These are phyloP conservation scores for Aspergillus sp. DNA, from an alignment of 2,329 filamentous ascomycete genomes.

Conservation along the genomic window DNA sequence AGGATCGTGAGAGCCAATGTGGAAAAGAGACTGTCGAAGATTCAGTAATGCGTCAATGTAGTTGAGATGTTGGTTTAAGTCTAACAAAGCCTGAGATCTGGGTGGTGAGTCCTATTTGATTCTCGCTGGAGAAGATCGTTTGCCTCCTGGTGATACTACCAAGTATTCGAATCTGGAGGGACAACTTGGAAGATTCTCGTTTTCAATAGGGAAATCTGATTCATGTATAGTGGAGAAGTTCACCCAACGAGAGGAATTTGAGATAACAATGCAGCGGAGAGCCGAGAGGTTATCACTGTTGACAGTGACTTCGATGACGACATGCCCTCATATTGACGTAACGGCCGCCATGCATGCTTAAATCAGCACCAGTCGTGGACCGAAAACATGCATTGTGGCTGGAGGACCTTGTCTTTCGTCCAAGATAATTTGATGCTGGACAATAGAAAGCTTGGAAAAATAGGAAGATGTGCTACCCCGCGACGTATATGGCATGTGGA, in stretches of 20 bases:
- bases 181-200: neutral
- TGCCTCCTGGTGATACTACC: neutral
- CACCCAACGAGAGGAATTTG: neutral
- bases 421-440: neutral
- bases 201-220: neutral
- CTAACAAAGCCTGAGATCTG: neutral
- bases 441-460: neutral
- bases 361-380: conserved; percentile 14
- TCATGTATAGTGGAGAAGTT: neutral
- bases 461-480: neutral
- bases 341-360: conserved; percentile 8
- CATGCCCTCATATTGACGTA: conserved; percentile 19
- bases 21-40: neutral
- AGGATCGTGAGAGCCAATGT: neutral
- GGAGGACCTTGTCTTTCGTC: neutral
- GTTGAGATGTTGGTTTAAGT: neutral
- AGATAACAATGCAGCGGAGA: neutral
- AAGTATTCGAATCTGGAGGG: neutral
- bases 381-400: neutral
- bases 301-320: neutral
- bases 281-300: no score
- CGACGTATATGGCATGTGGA: neutral
- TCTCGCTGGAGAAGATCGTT: neutral
- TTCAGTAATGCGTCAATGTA: neutral
- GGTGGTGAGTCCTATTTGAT: neutral